A percentile compares a stretch with the other conserved stretches of the same genome.
Evolutionary conservation across 1,284 basidiomycete genomes (phyloP).

Genomic region (Vanrija sp.): DNA sequence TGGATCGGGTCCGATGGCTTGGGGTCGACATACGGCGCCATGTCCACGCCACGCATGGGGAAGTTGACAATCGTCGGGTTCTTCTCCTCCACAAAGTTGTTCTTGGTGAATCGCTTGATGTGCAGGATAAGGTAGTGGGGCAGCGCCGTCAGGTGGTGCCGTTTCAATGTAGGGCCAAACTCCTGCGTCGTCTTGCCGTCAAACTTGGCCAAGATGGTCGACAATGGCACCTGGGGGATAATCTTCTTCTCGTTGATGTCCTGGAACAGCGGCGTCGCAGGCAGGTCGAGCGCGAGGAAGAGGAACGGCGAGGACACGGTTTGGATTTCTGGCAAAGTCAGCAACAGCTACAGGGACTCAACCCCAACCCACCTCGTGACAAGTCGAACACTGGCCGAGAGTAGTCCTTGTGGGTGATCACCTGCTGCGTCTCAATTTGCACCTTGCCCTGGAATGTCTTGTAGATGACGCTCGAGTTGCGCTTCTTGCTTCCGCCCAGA

Average conservation of each 20-base stretch:
- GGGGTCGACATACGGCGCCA: conserved; percentile 79
- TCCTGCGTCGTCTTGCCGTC: conserved; percentile 86
- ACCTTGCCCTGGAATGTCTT: conserved; percentile 91
- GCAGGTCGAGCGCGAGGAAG: conserved; percentile 91
- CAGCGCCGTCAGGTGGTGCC: conserved; percentile 81
- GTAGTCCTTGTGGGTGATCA: conserved; percentile 72
- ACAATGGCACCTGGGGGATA: conserved; percentile 92
- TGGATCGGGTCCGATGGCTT: conserved; percentile 55
- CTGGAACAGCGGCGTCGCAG: conserved; percentile 93
- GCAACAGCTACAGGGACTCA: conserved; percentile 5
- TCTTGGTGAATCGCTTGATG: conserved; percentile 97
- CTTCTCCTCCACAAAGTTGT: conserved; percentile 95
- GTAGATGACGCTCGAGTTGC: conserved; percentile 85
- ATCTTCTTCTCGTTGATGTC: conserved; percentile 95
- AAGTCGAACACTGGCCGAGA: conserved; percentile 83
- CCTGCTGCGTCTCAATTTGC: conserved; percentile 87
- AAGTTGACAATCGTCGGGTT: conserved; percentile 99
- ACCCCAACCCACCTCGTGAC: conserved; percentile 64
- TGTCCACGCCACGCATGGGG: conserved; percentile 85
- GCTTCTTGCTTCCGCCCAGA: conserved; percentile 81
- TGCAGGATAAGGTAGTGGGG: conserved; percentile 92
- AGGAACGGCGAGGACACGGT: conserved; percentile 84
- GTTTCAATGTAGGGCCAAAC: conserved; percentile 74
- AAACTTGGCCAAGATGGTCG: conserved; percentile 90
- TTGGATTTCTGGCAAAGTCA: conserved; percentile 65